A percentile compares a stretch with the other conserved stretches of the same genome.
These are phyloP conservation scores for Cystobasidium slooffiae DNA, from an alignment of 1,284 basidiomycete genomes.

Conservation along the genomic window DNA sequence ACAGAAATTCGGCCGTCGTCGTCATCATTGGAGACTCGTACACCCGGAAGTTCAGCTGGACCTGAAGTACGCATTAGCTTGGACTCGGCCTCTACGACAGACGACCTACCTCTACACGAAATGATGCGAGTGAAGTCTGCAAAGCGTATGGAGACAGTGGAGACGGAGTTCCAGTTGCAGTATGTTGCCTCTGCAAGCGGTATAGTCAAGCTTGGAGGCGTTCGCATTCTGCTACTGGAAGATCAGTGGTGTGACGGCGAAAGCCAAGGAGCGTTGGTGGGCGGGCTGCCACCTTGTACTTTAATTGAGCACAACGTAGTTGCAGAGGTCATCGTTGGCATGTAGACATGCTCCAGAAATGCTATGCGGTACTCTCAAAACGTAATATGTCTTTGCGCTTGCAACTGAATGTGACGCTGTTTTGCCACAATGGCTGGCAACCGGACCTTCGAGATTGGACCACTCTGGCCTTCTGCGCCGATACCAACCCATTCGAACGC, in stretches of 20 bases:
- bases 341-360: not conserved
- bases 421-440: not conserved
- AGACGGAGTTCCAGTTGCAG: not conserved
- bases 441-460: not conserved
- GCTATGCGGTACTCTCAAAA: not conserved
- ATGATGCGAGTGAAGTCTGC: slow-evolving; percentile 21
- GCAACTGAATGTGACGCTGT: not conserved
- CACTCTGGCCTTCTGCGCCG: not conserved
- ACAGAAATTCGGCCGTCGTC: too few species aligned
- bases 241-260: slow-evolving; percentile 12
- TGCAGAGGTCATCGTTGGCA: slow-evolving; percentile 21
- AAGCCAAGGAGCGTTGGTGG: not conserved
- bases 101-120: slow-evolving; percentile 24
- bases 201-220: slow-evolving; percentile 25
- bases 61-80: slow-evolving; percentile 11
- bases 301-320: slow-evolving; percentile 27
- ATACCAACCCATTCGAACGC: not conserved
- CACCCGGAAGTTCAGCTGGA: not conserved
- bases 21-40: too few species aligned
- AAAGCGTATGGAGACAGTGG: not conserved
- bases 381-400: not conserved
- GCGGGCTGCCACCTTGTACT: slow-evolving; percentile 6
- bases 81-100: slow-evolving; percentile 26
- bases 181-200: slow-evolving; percentile 22
- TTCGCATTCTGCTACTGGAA: slow-evolving; percentile 27